A percentile compares a stretch with the other conserved stretches of the same genome.
phyloP scores from a whole-genome alignment of 1,139 yeast genomes.

The Hemisphaericaspora subhashii region DNA sequence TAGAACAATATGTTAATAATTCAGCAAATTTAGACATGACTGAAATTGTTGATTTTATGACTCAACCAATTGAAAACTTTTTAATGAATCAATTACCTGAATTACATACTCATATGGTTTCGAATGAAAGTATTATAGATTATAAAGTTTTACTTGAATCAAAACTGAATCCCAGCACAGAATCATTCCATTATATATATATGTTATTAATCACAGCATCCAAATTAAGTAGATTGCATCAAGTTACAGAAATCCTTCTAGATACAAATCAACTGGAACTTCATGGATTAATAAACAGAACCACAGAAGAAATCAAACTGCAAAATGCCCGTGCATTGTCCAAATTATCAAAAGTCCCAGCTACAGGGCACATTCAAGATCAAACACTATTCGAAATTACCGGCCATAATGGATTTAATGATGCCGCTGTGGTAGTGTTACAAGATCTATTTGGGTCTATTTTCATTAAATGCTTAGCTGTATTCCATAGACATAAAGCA shows the following conservation, averaged over 20 bases:
- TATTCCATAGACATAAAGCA: conserved; percentile 70
- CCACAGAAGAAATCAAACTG: conserved; percentile 63
- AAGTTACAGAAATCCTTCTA: conserved; percentile 55
- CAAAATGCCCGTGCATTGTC: conserved; percentile 35
- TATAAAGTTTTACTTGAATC: conserved; percentile 32
- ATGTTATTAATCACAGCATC: conserved; percentile 58
- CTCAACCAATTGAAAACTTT: conserved; percentile 43
- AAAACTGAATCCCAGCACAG: conserved; percentile 30
- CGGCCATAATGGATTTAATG: conserved; percentile 36
- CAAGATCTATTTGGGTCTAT: conserved; percentile 71
- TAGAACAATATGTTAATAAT: conserved; percentile 57
- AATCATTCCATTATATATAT: conserved; percentile 58
- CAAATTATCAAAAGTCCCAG: conserved; percentile 33
- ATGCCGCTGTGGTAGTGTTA: conserved; percentile 56
- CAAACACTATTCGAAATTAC: conserved; percentile 23
- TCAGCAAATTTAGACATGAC: conserved; percentile 58
- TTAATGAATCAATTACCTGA: conserved; percentile 32
- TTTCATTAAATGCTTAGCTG: conserved; percentile 60
- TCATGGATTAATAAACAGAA: conserved; percentile 54
- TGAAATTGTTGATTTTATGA: conserved; percentile 51
- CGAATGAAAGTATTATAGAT: conserved; percentile 25
- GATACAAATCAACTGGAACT: conserved; percentile 45
- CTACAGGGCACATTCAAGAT: conserved; percentile 22
- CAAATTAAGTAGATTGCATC: conserved; percentile 62
- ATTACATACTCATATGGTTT: conserved; percentile 25